phyloP scores from a whole-genome alignment of 345 rosid species.

The Raphanus raphanistrum region DNA sequence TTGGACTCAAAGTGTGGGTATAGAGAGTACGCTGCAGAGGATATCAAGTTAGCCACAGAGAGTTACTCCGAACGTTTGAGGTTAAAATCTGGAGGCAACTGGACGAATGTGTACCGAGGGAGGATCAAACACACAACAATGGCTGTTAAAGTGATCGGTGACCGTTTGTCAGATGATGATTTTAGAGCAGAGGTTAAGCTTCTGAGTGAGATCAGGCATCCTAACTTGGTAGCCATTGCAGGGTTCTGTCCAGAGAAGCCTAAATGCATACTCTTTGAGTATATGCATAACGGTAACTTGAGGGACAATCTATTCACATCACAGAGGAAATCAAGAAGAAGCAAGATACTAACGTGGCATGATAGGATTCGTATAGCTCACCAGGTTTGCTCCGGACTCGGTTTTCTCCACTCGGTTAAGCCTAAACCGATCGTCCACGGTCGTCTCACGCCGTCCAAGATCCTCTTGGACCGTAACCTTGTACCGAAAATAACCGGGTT shows the following conservation, averaged over 20 bases:
- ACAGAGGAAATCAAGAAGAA: conserved; percentile 38
- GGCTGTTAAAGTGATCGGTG: conserved; percentile 56
- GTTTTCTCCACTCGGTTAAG: background rate
- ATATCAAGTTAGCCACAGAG: conserved; percentile 61
- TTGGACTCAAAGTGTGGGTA: conserved; percentile 43
- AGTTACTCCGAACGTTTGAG: conserved; percentile 58
- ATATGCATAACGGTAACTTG: conserved; percentile 74
- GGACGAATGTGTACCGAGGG: conserved; percentile 70
- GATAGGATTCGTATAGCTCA: background rate
- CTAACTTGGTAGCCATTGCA: conserved; percentile 59
- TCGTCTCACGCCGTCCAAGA: background rate
- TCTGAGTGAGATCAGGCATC: conserved; percentile 55
- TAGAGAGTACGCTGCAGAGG: conserved; percentile 57
- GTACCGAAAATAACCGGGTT: background rate
- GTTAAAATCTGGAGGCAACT: conserved; percentile 59
- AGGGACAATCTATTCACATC: conserved; percentile 53
- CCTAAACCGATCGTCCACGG: background rate
- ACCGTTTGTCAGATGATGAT: conserved; percentile 42
- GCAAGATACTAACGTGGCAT: background rate
- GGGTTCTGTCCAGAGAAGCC: conserved; percentile 61
- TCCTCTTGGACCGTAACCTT: background rate
- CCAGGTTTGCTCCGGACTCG: background rate
- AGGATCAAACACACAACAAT: conserved; percentile 50
- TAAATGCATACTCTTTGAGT: conserved; percentile 63
- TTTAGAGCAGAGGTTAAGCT: conserved; percentile 59